Percentiles rank a stretch among this genome's conserved stretches.
Evolutionary conservation across 176 grass and related monocot species (phyloP).

Genomic region (Triticum dicoccoides): DNA sequence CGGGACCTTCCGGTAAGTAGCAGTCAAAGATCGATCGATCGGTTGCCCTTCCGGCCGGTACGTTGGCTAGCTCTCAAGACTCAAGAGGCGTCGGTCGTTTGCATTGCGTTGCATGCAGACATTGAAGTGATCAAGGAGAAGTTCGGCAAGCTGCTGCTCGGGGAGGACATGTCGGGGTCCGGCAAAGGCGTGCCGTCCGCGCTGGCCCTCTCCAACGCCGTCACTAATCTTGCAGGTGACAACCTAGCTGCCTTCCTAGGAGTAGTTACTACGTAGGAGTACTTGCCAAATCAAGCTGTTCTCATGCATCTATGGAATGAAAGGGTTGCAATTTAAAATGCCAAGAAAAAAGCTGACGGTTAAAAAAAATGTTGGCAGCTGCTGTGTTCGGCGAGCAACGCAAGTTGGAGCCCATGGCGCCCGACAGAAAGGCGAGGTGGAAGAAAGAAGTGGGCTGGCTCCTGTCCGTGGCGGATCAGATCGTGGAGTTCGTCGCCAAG

Average conservation of each 20-base stretch:
- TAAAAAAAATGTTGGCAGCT: conserved; percentile 28
- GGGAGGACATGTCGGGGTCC: conserved; percentile 89
- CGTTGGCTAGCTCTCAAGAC: conserved; percentile 11
- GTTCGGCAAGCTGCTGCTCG: conserved; percentile 74
- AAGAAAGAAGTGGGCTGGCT: conserved; percentile 86
- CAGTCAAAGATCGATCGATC: background rate
- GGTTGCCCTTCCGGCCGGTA: too few relatives aligned
- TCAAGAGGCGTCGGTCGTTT: conserved; percentile 22
- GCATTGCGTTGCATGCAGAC: conserved; percentile 50
- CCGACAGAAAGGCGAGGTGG: conserved; percentile 71
- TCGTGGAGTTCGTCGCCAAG: conserved; percentile 80
- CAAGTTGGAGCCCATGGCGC: conserved; percentile 72
- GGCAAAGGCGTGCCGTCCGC: conserved; percentile 85
- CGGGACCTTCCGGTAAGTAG: conserved; percentile 42
- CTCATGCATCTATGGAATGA: too few relatives aligned
- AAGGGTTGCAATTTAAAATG: too few relatives aligned
- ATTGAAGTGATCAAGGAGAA: conserved; percentile 80
- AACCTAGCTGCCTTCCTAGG: background rate
- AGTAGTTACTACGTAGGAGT: too few relatives aligned
- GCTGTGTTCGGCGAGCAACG: conserved; percentile 87
- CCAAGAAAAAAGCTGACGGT: too few relatives aligned
- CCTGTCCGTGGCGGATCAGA: conserved; percentile 82
- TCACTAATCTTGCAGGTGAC: conserved; percentile 91
- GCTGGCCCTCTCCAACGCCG: conserved; percentile 76
- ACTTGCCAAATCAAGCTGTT: background rate